Base-by-base conservation (phyloP, 2,329 filamentous ascomycete species). In the Phaeosphaeriaceae sp. region DNA sequence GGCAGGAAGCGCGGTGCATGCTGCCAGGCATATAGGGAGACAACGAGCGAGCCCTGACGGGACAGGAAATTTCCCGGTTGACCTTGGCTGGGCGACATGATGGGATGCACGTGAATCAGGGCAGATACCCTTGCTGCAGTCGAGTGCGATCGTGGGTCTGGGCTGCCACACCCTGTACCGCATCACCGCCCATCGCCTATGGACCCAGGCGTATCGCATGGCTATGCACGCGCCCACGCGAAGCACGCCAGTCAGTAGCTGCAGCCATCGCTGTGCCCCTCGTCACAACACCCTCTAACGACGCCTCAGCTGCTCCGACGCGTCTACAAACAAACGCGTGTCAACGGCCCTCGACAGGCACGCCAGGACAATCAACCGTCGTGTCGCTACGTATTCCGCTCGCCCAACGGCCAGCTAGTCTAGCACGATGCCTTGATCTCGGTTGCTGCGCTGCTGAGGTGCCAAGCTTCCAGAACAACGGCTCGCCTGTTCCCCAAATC, bases 71-170 rank as follows among this genome's bases (percentile, higher is more conserved):
- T 61, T 63, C 57, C 58, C 58, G 53, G 53, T 62, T 54, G 36
- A 40, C 36, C 36, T 40, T 40, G 36, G 36, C 62, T 63, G 60
- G 63, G 63, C 63, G 55, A 62, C 58, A 64, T 64, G 62, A 54
- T 58, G 57, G 50, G 48, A 56, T 62, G 51, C 60, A 64, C 53
- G 62, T 68, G 71, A 71, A 72, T 63, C 69, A 73, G 65, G 70
- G 69, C 67, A 65, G 56, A 51, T 56, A 68, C 66, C 68, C 68
- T 63, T 63, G 71, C 21, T 57, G 40, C 52, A 20, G 42, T 22
- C 45, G 15, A 40, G 51, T 52, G 58, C 61, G 67, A 67, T 67
- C 51, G 65, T 54, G 63, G 62, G 59, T 55, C 56, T 53, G 51
- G 57, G 54, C 54, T 50, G 60, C 56, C 50, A 60, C 57, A 66